These are phyloP conservation scores for Pelargonium citronellum DNA, from an alignment of 441 rosid genomes.

Conservation along the genomic window DNA sequence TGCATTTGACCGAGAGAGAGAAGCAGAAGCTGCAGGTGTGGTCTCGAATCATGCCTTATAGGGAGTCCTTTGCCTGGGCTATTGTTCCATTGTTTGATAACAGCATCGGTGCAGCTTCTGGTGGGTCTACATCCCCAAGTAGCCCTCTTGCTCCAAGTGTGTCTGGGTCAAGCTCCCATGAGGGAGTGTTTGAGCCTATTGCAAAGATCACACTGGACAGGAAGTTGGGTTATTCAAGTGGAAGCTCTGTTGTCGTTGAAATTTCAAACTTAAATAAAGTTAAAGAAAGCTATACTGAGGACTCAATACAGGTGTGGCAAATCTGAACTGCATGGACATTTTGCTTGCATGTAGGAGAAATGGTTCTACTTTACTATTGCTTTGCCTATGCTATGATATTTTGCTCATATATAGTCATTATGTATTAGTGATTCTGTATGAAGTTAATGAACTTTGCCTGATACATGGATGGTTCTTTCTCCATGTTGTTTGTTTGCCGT, in stretches of 20 bases:
- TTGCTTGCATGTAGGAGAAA: too few relatives aligned
- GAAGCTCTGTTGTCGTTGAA: constrained; percentile 86
- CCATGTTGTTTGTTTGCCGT: too few relatives aligned
- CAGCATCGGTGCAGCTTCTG: constrained; percentile 66
- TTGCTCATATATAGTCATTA: too few relatives aligned
- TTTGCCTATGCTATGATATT: too few relatives aligned
- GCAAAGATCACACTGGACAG: constrained; percentile 90
- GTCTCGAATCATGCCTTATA: constrained; percentile 98
- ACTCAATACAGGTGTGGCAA: constrained; percentile 77
- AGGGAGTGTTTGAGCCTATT: constrained; percentile 68
- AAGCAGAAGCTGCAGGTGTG: constrained; percentile 98
- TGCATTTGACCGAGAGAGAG: constrained; percentile 89
- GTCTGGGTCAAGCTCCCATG: constrained; percentile 86
- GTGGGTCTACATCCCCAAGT: constrained; percentile 96
- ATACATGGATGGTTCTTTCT: too few relatives aligned
- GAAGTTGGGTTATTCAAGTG: constrained; percentile 77
- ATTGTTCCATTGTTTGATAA: constrained; percentile 97
- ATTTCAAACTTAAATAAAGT: constrained; percentile 96
- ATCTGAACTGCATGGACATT: background rate
- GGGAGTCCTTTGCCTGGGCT: constrained; percentile 98
- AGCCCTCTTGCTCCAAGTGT: constrained; percentile 90
- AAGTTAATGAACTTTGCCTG: too few relatives aligned
- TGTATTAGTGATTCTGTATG: too few relatives aligned
- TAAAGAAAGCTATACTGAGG: constrained; percentile 95
- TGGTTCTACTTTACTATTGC: too few relatives aligned